These are phyloP conservation scores for Licmophora abbreviata DNA, from an alignment of 108 stramenopile species.

Conservation along the genomic window DNA sequence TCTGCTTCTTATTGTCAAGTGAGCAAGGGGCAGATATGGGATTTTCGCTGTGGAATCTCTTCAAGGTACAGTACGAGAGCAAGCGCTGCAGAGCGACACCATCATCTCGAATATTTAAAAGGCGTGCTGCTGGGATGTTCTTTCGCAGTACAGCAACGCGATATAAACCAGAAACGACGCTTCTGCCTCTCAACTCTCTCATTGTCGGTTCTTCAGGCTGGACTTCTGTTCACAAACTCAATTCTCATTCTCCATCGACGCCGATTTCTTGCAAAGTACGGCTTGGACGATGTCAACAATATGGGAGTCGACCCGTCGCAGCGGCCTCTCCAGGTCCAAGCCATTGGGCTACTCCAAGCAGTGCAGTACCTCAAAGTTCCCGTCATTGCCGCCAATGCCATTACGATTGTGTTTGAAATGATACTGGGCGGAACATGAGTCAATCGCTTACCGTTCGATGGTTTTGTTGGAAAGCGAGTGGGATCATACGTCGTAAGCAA, in stretches of 20 bases:
- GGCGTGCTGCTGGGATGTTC: too few relatives aligned
- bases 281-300: constrained; percentile 62
- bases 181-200: not conserved
- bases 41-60: constrained; percentile 82
- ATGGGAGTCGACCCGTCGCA: constrained; percentile 29
- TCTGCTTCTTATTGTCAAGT: too few relatives aligned
- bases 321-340: constrained; percentile 55
- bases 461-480: too few relatives aligned
- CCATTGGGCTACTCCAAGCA: constrained; percentile 66
- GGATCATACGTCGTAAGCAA: too few relatives aligned
- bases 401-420: constrained; percentile 80
- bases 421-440: constrained; percentile 57
- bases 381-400: constrained; percentile 62
- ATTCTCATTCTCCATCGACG: constrained; percentile 66
- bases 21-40: too few relatives aligned
- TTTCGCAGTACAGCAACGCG: not conserved
- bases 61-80: constrained; percentile 57
- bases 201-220: constrained; percentile 37
- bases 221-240: constrained; percentile 67
- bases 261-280: constrained; percentile 76
- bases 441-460: too few relatives aligned
- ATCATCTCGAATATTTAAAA: not conserved
- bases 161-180: not conserved
- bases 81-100: not conserved
- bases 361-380: constrained; percentile 80